Conservation (phyloP, 116 monocot species). For the Dioscorea cayenensis region DNA sequence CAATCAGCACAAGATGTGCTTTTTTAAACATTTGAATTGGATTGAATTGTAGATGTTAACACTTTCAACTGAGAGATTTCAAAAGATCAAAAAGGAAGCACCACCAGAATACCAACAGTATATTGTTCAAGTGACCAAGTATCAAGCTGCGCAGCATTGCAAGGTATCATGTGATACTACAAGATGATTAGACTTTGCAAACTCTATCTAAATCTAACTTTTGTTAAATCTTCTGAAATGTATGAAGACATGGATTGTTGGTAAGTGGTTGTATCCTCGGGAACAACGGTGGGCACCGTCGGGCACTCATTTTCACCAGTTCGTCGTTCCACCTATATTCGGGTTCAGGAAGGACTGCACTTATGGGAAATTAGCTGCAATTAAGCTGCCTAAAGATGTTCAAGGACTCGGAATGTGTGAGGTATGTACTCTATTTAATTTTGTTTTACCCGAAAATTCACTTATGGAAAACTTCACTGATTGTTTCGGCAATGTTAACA, state of each 20-base stretch:
- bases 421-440: slow-evolving; percentile 24
- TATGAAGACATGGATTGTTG: slow-evolving; percentile 85
- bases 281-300: slow-evolving; percentile 90
- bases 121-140: slow-evolving; percentile 84
- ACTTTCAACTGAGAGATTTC: slow-evolving; percentile 64
- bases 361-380: slow-evolving; percentile 92
- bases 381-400: slow-evolving; percentile 78
- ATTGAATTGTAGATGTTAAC: slow-evolving; percentile 56
- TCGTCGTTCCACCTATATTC: slow-evolving; percentile 87
- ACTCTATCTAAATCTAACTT: too few relatives aligned
- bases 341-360: slow-evolving; percentile 81
- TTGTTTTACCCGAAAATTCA: not conserved
- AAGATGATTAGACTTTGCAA: too few relatives aligned
- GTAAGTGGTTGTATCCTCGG: slow-evolving; percentile 71
- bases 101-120: slow-evolving; percentile 50
- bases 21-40: not conserved
- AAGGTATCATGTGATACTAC: slow-evolving; percentile 40
- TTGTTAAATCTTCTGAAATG: too few relatives aligned
- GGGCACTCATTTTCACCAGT: slow-evolving; percentile 96
- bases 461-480: too few relatives aligned
- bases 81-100: slow-evolving; percentile 75
- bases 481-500: slow-evolving; percentile 15
- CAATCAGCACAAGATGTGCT: too few relatives aligned
- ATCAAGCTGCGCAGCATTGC: slow-evolving; percentile 83
- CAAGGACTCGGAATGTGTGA: slow-evolving; percentile 76